Evolutionary conservation across 116 monocot species (phyloP).

Genomic region (Trichopus zeylanicus): DNA sequence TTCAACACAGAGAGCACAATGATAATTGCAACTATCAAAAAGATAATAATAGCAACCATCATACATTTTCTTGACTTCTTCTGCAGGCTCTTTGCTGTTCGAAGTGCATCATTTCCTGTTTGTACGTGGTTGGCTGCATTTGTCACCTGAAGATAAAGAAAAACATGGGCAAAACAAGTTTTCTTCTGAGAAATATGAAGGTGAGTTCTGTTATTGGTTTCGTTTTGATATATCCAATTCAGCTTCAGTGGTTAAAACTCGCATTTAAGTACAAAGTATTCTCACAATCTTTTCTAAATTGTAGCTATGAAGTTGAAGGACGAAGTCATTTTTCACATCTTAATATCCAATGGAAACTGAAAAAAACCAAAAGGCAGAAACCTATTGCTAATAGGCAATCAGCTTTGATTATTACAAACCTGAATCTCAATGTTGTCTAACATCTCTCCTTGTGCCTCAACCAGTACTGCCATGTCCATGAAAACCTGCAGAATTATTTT

Average conservation of each 20-base stretch:
- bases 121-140: slow-evolving; percentile 47
- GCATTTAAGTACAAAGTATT: no score
- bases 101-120: slow-evolving; percentile 32
- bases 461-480: slow-evolving; percentile 54
- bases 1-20: slow-evolving; percentile 30
- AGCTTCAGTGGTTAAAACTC: no score
- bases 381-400: background rate
- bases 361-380: no score
- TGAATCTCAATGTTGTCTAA: slow-evolving; percentile 54
- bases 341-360: no score
- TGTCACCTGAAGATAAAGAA: slow-evolving; percentile 19
- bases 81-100: slow-evolving; percentile 26
- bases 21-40: slow-evolving; percentile 24
- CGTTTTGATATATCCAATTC: no score
- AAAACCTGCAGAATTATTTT: background rate
- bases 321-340: no score
- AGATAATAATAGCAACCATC: slow-evolving; percentile 27
- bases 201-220: background rate
- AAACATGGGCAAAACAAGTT: background rate
- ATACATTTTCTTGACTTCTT: slow-evolving; percentile 49
- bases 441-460: slow-evolving; percentile 57
- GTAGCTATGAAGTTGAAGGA: no score
- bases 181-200: background rate
- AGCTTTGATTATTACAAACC: slow-evolving; percentile 13
- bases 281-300: no score